Evolutionary conservation across 176 grass and related monocot genomes (phyloP).

Genomic region (Bolboschoenus planiculmis): DNA sequence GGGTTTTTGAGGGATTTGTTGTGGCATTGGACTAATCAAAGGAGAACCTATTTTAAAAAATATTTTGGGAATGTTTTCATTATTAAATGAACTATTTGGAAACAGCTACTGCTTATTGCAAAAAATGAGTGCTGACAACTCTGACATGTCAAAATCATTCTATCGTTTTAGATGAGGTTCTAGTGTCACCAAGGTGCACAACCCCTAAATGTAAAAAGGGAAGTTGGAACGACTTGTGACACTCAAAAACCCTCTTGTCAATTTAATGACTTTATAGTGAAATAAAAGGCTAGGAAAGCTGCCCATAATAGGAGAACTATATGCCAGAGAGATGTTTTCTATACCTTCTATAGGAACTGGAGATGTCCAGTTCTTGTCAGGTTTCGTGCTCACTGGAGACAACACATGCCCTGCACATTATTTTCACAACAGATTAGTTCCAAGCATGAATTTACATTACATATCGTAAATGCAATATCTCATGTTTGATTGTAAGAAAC

Average conservation of each 20-base stretch:
- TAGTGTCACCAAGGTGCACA: too few species aligned
- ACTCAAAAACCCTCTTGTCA: neutral
- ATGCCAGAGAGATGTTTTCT: slow-evolving; percentile 20
- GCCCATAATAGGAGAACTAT: slow-evolving; percentile 49
- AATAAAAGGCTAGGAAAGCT: slow-evolving; percentile 1
- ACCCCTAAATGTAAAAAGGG: neutral
- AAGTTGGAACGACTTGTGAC: neutral
- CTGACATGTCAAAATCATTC: neutral
- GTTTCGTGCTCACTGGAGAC: slow-evolving; percentile 36
- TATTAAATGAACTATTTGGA: neutral
- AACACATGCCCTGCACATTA: slow-evolving; percentile 40
- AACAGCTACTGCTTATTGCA: neutral
- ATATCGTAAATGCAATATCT: neutral
- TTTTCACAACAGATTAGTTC: neutral
- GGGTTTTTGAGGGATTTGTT: slow-evolving; percentile 41
- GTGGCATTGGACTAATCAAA: slow-evolving; percentile 50
- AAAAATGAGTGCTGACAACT: neutral
- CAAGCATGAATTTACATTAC: slow-evolving; percentile 13
- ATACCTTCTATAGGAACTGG: slow-evolving; percentile 33
- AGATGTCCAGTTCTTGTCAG: slow-evolving; percentile 19
- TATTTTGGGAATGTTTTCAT: neutral
- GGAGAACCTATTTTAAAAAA: slow-evolving; percentile 36
- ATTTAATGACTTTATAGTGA: neutral
- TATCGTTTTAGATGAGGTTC: neutral
- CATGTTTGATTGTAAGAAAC: neutral